phyloP scores from a whole-genome alignment of 768 basidiomycete species.

The Suillus subluteus region DNA sequence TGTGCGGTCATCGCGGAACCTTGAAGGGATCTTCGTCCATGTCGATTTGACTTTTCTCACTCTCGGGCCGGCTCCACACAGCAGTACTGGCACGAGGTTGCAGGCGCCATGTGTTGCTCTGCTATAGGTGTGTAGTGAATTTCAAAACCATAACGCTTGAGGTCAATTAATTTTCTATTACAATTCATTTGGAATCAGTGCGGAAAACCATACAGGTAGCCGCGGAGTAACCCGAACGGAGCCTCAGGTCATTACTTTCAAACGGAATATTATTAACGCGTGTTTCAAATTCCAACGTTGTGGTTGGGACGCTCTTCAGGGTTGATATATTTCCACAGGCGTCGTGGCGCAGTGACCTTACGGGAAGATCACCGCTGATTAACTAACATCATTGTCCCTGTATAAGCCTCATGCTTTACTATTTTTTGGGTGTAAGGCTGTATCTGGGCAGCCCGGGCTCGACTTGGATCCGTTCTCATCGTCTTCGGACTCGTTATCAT shows the following conservation, averaged over 20 bases:
- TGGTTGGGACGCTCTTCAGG: background rate
- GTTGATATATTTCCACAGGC: background rate
- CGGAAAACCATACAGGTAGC: background rate
- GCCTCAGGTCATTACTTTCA: background rate
- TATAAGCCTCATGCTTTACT: background rate
- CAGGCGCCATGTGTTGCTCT: background rate
- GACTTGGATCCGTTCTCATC: background rate
- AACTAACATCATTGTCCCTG: background rate
- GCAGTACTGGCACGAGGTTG: background rate
- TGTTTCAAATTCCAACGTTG: background rate
- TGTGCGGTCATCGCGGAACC: constrained; percentile 1
- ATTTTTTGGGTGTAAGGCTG: background rate
- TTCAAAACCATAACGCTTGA: background rate
- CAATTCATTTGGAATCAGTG: background rate
- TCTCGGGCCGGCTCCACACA: background rate
- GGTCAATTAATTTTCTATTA: background rate
- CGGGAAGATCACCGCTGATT: background rate
- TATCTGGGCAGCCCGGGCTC: background rate
- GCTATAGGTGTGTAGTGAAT: background rate
- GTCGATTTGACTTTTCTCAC: background rate
- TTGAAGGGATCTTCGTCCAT: background rate
- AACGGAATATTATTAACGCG: background rate
- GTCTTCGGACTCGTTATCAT: background rate
- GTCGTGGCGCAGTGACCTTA: background rate
- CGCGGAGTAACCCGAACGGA: background rate